phyloP scores from a whole-genome alignment of 352 stramenopile genomes.

The Pythium monospermum region DNA sequence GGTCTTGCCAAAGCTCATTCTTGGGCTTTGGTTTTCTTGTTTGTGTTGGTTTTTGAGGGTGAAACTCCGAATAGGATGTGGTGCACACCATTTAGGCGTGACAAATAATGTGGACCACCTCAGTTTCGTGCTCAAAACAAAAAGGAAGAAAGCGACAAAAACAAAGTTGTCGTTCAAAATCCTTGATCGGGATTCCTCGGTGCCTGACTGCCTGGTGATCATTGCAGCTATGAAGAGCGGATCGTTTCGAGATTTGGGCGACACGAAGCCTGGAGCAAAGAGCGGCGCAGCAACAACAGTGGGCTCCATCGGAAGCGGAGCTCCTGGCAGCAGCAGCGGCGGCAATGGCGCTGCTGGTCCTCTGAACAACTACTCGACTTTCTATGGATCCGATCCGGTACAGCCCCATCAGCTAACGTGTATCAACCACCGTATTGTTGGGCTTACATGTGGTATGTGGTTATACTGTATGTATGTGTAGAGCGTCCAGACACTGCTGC shows the following conservation, averaged over 20 bases:
- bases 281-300: not conserved
- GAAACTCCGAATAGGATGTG: not conserved
- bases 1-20: slow-evolving; percentile 82
- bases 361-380: slow-evolving; percentile 72
- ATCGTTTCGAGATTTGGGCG: slow-evolving; percentile 28
- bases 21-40: not conserved
- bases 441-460: too few relatives aligned
- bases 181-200: too few relatives aligned
- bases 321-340: slow-evolving; percentile 11
- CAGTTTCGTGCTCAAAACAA: not conserved
- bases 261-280: slow-evolving; percentile 1
- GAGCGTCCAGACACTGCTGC: slow-evolving; percentile 60
- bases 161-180: too few relatives aligned
- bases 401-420: slow-evolving; percentile 4
- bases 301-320: slow-evolving; percentile 2
- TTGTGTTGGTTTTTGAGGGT: too few relatives aligned
- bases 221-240: slow-evolving; percentile 25
- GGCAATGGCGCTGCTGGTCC: slow-evolving; percentile 21
- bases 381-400: slow-evolving; percentile 49
- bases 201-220: too few relatives aligned
- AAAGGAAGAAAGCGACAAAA: not conserved
- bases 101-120: slow-evolving; percentile 17
- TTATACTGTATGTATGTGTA: slow-evolving; percentile 21
- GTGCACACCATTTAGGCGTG: too few relatives aligned
- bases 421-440: not conserved